Evolutionary conservation across 768 basidiomycete species (phyloP).

Genomic region (Lactarius deliciosus): DNA sequence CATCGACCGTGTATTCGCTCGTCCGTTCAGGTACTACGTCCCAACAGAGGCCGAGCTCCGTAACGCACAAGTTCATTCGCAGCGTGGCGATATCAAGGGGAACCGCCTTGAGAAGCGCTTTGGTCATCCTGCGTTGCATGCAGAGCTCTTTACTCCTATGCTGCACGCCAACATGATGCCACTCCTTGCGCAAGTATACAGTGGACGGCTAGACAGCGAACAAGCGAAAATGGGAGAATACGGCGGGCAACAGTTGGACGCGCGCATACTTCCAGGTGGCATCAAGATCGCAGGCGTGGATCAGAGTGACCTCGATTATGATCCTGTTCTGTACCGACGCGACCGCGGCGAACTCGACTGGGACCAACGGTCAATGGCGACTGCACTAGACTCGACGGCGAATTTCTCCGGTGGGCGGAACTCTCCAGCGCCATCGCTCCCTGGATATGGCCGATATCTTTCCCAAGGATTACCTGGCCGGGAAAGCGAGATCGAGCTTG

Average conservation of each 20-base stretch:
- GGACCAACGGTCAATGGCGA: constrained; percentile 77
- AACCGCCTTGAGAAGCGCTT: constrained; percentile 87
- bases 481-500: constrained; percentile 52
- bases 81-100: constrained; percentile 67
- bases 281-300: constrained; percentile 81
- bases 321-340: constrained; percentile 72
- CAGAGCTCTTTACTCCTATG: constrained; percentile 87
- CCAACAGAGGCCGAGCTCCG: constrained; percentile 79
- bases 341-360: constrained; percentile 87
- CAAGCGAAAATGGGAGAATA: constrained; percentile 73
- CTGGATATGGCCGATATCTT: constrained; percentile 60
- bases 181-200: constrained; percentile 70
- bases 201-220: constrained; percentile 64
- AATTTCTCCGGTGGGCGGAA: constrained; percentile 40
- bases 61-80: constrained; percentile 72
- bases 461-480: constrained; percentile 29
- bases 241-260: constrained; percentile 73
- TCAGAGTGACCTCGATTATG: constrained; percentile 79
- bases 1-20: constrained; percentile 64
- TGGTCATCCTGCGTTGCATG: constrained; percentile 88
- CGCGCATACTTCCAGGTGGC: constrained; percentile 72
- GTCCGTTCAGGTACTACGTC: constrained; percentile 77
- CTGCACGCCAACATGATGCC: constrained; percentile 84
- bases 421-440: constrained; percentile 41
- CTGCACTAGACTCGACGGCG: constrained; percentile 42